Conservation (phyloP, 2,329 filamentous ascomycete genomes). For the Lasiodiplodia sp. region DNA sequence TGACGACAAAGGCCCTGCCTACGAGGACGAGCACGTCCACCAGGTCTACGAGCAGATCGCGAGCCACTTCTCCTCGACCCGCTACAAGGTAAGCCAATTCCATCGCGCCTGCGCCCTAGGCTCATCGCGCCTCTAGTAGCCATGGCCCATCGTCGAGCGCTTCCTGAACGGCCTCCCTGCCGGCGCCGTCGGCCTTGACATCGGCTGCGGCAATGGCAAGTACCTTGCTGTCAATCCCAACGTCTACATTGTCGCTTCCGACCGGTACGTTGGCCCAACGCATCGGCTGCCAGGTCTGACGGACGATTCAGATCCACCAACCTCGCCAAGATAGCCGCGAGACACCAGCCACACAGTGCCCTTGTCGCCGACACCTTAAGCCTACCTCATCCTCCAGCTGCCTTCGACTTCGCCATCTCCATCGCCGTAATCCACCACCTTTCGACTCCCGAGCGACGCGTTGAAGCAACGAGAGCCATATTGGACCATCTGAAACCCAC, state of each 20-base stretch:
- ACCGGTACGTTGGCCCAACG: constrained; percentile 55
- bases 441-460: constrained; percentile 75
- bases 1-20: constrained; percentile 48
- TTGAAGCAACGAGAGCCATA: constrained; percentile 75
- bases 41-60: constrained; percentile 89
- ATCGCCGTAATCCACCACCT: constrained; percentile 96
- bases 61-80: constrained; percentile 81
- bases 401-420: constrained; percentile 89
- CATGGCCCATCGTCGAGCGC: constrained; percentile 88
- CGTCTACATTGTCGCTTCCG: constrained; percentile 83
- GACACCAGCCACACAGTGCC: constrained; percentile 67
- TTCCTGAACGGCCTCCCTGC: constrained; percentile 73
- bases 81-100: constrained; percentile 64
- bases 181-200: constrained; percentile 83
- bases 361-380: constrained; percentile 82
- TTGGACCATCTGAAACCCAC: constrained; percentile 66
- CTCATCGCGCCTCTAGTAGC: constrained; percentile 53
- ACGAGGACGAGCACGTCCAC: constrained; percentile 90
- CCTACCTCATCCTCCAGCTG: constrained; percentile 74
- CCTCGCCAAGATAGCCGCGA: constrained; percentile 63
- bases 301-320: constrained; percentile 57
- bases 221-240: constrained; percentile 81
- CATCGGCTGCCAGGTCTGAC: not conserved
- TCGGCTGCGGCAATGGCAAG: constrained; percentile 97
- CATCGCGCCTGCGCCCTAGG: not conserved